Conservation (phyloP, 2,329 filamentous ascomycete genomes). For the Botrytis tulipae region DNA sequence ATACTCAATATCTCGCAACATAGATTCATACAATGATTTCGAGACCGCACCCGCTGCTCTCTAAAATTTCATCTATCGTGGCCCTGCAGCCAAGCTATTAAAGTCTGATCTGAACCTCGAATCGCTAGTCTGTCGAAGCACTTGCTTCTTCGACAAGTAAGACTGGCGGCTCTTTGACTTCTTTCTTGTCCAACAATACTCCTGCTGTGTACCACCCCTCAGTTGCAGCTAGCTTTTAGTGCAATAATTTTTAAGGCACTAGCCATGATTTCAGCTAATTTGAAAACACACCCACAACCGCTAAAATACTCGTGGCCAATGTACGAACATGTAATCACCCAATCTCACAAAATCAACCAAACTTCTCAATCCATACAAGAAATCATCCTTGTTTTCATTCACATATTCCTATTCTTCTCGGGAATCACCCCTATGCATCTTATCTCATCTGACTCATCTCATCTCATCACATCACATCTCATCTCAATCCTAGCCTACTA, state of each 20-base stretch:
- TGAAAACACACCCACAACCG: no score
- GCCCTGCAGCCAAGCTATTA: background rate
- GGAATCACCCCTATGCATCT: background rate
- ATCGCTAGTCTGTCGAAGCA: background rate
- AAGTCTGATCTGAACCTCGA: background rate
- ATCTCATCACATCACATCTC: background rate
- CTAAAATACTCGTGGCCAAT: background rate
- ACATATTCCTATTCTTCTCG: background rate
- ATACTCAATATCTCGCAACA: background rate
- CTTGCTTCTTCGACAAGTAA: background rate
- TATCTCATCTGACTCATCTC: background rate
- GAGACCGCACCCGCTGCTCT: background rate
- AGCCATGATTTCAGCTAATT: no score
- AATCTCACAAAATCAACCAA: background rate
- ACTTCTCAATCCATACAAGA: background rate
- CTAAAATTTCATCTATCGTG: background rate
- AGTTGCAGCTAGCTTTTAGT: background rate
- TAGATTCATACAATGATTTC: background rate
- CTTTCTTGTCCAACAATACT: background rate
- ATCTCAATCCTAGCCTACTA: background rate
- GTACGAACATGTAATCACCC: background rate
- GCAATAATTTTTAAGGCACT: no score
- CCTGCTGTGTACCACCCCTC: background rate
- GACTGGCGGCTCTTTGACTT: background rate
- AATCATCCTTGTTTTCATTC: background rate